Base-by-base conservation (phyloP, 495 filamentous ascomycete genomes). In the Penicillium odoratum region DNA sequence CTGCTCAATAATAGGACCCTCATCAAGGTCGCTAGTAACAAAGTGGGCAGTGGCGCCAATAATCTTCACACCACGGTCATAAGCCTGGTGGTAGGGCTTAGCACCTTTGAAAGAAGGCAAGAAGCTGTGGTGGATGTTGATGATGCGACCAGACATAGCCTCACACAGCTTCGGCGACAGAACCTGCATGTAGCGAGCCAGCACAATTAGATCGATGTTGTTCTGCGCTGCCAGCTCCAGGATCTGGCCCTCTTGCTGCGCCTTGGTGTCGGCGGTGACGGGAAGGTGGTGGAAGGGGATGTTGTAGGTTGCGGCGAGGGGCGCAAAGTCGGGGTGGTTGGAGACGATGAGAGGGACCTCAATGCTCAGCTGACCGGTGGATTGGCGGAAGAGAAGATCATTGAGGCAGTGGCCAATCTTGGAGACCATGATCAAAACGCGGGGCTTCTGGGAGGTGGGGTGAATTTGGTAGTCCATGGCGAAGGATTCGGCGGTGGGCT, bases 171-270 rank as follows among this genome's bases (percentile, higher is more conserved):
- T 79, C 13, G 86, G 86, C 48, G 81, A 86, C 6, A 91, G 77
- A n/a, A 91, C 85, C 73, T 91, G 88, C 88, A 91, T 91, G 74
- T 91, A 91, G 49, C 88, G 84, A n/a, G 88, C 88, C 53, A 91
- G 67, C 7, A 91, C 88, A 36, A 91, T 82, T 29, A 91, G 75
- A 62, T 91, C 88, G 66, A 91, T 79, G 48, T 82, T 73, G 64
- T 89, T 70, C 69, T 85, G 68, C 56, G 72, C 67, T 58, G 88
- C 80, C 25, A 91, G 78, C 31, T 88, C 83, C 10, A 91, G 74
- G 57, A 91, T 81, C 60, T 79, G 75, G 13, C 63, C 65, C 70
- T 91, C 88, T 70, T 91, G 88, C 65, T 82, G 74, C 3, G 78
- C 63, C 74, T 90, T 90, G 59, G 87, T 90, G 28, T 82, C 87